A percentile compares a stretch with the other conserved stretches of the same genome.
Evolutionary conservation across 148 eudicot species (phyloP).

Genomic region (Rhododendron williamsianum): DNA sequence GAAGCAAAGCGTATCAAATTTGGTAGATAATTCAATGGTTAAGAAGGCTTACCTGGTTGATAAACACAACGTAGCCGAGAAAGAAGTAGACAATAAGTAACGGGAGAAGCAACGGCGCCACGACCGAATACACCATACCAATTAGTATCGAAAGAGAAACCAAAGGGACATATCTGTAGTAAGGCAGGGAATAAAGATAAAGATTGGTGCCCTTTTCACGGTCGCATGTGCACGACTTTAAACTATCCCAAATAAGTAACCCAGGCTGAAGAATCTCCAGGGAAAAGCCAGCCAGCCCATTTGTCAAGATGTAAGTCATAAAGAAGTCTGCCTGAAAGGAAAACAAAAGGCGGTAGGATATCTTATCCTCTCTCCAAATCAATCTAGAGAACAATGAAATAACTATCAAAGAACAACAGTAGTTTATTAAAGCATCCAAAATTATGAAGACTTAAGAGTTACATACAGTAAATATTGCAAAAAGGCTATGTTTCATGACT

Average conservation of each 20-base stretch:
- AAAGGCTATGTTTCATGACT: neutral
- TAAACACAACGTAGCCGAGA: slow-evolving; percentile 75
- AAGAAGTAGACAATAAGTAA: slow-evolving; percentile 79
- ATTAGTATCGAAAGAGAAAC: slow-evolving; percentile 61
- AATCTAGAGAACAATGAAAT: neutral
- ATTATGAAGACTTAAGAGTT: neutral
- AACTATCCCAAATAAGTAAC: slow-evolving; percentile 55
- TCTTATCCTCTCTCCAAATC: neutral
- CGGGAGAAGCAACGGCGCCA: slow-evolving; percentile 85
- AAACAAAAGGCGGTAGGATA: neutral
- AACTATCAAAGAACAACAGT: neutral
- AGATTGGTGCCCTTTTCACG: slow-evolving; percentile 61
- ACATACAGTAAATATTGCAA: neutral
- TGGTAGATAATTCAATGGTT: neutral
- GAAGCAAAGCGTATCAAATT: neutral
- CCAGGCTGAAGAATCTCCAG: slow-evolving; percentile 86
- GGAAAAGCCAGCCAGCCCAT: slow-evolving; percentile 85
- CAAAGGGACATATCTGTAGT: slow-evolving; percentile 65
- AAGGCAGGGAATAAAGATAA: slow-evolving; percentile 70
- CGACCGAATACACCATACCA: slow-evolving; percentile 81
- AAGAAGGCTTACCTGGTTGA: slow-evolving; percentile 62
- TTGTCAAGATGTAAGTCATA: slow-evolving; percentile 84
- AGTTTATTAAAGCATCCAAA: neutral
- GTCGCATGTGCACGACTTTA: slow-evolving; percentile 46
- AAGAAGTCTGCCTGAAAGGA: slow-evolving; percentile 83